Percentiles rank a stretch among this genome's conserved stretches.
phyloP scores from a whole-genome alignment of 75 land plant species.

The Larix kaempferi region DNA sequence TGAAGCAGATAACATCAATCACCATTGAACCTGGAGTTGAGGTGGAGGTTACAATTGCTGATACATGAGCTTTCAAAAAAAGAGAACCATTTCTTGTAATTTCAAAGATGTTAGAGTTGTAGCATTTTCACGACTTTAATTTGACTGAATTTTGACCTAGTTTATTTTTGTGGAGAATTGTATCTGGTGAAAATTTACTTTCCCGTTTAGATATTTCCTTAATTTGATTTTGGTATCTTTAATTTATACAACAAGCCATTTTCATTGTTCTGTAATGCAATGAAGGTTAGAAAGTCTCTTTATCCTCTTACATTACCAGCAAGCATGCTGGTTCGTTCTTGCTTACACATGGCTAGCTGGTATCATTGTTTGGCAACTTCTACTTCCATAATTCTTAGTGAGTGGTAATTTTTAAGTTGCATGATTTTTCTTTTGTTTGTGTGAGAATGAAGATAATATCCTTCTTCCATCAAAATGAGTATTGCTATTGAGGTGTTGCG shows the following conservation, averaged over 20 bases:
- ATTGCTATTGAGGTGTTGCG: not conserved
- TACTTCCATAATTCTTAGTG: not conserved
- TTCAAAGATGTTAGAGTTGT: not conserved
- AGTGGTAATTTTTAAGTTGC: not conserved
- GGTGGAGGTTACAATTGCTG: slow-evolving; percentile 88
- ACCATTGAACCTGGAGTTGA: slow-evolving; percentile 92
- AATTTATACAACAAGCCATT: not conserved
- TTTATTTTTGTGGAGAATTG: not conserved
- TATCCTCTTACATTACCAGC: too few species aligned
- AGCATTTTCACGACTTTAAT: not conserved
- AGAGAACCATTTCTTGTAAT: not conserved
- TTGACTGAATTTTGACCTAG: not conserved
- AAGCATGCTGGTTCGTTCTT: not conserved
- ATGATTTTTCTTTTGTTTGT: not conserved
- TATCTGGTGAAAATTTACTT: not conserved
- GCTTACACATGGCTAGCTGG: not conserved
- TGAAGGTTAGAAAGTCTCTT: not conserved
- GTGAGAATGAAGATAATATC: not conserved
- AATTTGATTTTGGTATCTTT: not conserved
- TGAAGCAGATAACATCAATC: slow-evolving; percentile 89
- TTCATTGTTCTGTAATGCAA: not conserved
- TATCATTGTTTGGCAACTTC: not conserved
- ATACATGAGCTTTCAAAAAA: slow-evolving; percentile 17
- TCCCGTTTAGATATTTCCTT: not conserved
- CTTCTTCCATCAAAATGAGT: not conserved